Base-by-base conservation (phyloP, 805 yeast genomes). In the Schwanniomyces pseudopolymorphus region DNA sequence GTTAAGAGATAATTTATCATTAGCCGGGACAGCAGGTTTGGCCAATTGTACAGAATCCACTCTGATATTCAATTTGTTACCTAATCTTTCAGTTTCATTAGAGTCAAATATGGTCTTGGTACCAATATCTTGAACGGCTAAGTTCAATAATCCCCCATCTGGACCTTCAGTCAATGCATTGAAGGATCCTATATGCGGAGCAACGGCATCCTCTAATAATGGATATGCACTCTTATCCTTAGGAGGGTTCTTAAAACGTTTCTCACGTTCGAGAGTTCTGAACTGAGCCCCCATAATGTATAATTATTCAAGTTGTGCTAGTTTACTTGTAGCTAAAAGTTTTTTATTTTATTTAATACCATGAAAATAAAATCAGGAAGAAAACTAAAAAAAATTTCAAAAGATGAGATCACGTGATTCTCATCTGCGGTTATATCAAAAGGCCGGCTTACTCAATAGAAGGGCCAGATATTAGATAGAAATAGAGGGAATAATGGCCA, bases 131-230 rank as follows among this genome's bases (percentile, higher is more conserved):
- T 85, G 77, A 40, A 86, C 95, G 2, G 87, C 97, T 43, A 85
- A 71, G 64, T 91, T 89, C 49, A 94, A 74, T 21, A 94, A 67
- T 5, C 97, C 97, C 40, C 92, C 96, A 38, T 76, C 83, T 20
- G 87, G 82, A 38, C 96, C 96, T 48, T 88, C 96, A 20, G 96
- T 87, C 47, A 94, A 75, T 4, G 97, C 97, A 75, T 94, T 87
- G 77, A 94, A 94, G 1, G 98, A 92, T 7, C 96, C 97, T 46
- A 94, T 80, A 65, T 94, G 99, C 4, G 99, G 99, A 47, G 83
- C 82, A 35, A 94, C 94, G 13, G 99, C 98, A 52, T 89, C 96
- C 48, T 80, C 79, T 31, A 94, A 77, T 35, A 90, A 69, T 13
- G 97, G 96, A 59, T 72, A 92, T 6, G 88, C 88, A 25, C 89